Base-by-base conservation (phyloP, 805 yeast species). In the Candida ascalaphidarum region DNA sequence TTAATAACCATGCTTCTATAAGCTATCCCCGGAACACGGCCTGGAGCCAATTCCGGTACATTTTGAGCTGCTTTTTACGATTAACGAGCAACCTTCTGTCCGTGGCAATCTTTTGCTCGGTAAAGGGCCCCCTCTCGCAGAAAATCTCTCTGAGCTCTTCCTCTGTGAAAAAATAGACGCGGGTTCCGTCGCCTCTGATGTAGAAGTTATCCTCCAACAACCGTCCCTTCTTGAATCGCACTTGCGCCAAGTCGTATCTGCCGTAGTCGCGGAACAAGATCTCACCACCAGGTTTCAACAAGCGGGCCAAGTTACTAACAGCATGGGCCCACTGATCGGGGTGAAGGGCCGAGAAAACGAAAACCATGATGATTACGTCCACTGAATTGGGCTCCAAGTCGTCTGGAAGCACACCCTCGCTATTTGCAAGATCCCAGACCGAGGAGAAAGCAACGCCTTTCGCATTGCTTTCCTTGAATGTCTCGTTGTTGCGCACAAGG, bases 31-130 rank as follows among this genome's bases (percentile, higher is more conserved):
- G 18, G 51, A 89, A 89, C 15, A 84, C 86, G 1, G 92, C 97
- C 58, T 92, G 98, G 32, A 92, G 59, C 98, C 98, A 92, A 34
- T 86, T 83, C 46, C 98, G 68, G 52, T 84, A 92, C 98, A 92
- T 92, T 57, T 92, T 92, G 39, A 92, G 59, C 52, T 81, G 81
- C 49, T 89, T 79, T 58, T 89, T 88, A 46, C 98, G 69, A 52
- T 92, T 92, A 14, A 92, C 96, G 39, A 92, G 62, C 43, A 92
- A 63, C 43, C 98, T 64, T 50, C 96, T 71, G 58, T 92, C 98
- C 1, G 94, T 81, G 2, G 83, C 97, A 22, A 92, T 79, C 49
- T 71, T 79, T 22, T 63, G 70, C 38, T 82, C 89, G n/a, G 47
- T 52, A 45, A 89, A 85, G 12, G 63, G 63, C 5, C 66, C 61